Evolutionary conservation across 2,329 filamentous ascomycete genomes (phyloP).

Genomic region (Nemania sp.): DNA sequence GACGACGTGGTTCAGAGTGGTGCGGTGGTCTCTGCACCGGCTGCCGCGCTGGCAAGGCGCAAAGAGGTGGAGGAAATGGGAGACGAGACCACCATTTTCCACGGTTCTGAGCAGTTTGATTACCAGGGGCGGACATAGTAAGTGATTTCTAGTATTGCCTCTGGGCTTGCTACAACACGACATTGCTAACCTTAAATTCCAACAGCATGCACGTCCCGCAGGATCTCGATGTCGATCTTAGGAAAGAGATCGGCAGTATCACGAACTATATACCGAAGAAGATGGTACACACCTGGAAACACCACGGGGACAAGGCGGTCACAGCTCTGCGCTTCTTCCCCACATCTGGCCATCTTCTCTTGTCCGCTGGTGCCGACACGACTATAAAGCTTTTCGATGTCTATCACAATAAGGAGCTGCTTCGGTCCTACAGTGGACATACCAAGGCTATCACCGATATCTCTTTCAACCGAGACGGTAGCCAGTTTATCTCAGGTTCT

Average conservation of each 20-base stretch:
- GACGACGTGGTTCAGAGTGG: slow-evolving; percentile 66
- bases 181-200: slow-evolving; percentile 3
- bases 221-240: slow-evolving; percentile 83
- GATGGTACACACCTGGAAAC: slow-evolving; percentile 85
- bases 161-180: not conserved
- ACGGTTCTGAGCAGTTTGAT: slow-evolving; percentile 80
- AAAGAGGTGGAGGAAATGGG: slow-evolving; percentile 63
- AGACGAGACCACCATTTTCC: slow-evolving; percentile 83
- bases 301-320: slow-evolving; percentile 78
- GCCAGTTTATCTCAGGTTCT: slow-evolving; percentile 84
- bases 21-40: slow-evolving; percentile 60
- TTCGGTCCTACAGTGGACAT: slow-evolving; percentile 91
- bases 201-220: slow-evolving; percentile 84
- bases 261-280: slow-evolving; percentile 97
- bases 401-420: slow-evolving; percentile 84
- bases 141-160: not conserved
- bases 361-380: slow-evolving; percentile 87
- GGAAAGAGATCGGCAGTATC: slow-evolving; percentile 75
- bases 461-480: slow-evolving; percentile 81
- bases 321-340: slow-evolving; percentile 92
- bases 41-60: slow-evolving; percentile 56
- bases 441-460: slow-evolving; percentile 88
- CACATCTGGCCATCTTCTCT: slow-evolving; percentile 78
- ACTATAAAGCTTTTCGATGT: slow-evolving; percentile 95
- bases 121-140: slow-evolving; percentile 89